Evolutionary conservation across 2,329 filamentous ascomycete genomes (phyloP).

Genomic region (Capronia coronata): DNA sequence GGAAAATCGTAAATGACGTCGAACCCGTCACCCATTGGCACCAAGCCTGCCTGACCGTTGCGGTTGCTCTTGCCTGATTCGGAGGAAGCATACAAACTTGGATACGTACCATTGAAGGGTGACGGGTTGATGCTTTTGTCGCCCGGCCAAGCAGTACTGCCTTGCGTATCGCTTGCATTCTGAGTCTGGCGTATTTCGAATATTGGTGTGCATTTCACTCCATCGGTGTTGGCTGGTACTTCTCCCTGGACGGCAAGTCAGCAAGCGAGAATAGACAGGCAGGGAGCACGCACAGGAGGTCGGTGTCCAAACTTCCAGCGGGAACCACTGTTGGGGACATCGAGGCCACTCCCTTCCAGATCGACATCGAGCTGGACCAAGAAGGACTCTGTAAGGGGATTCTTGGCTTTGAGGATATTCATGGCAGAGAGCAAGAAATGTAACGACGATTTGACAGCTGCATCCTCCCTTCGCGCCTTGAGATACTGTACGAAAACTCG

Average conservation of each 20-base stretch:
- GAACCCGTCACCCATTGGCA: constrained; percentile 6
- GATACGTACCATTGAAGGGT: constrained; percentile 4
- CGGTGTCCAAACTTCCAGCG: constrained; percentile 24
- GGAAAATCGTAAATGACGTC: constrained; percentile 12
- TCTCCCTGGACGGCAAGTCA: constrained; percentile 21
- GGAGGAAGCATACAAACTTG: constrained; percentile 13
- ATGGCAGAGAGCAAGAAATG: constrained; percentile 86
- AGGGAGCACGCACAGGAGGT: constrained; percentile 12
- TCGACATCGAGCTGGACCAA: constrained; percentile 89
- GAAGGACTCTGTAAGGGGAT: constrained; percentile 90
- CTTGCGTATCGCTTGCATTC: neutral
- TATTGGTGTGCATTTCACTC: constrained; percentile 24
- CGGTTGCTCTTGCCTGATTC: constrained; percentile 2
- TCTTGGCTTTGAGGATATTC: constrained; percentile 78
- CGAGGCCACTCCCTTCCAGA: constrained; percentile 54
- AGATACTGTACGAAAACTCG: constrained; percentile 93
- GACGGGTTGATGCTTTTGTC: neutral
- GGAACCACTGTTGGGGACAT: constrained; percentile 23
- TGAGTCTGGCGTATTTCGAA: constrained; percentile 26
- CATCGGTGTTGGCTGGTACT: constrained; percentile 24
- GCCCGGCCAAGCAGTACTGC: constrained; percentile 1
- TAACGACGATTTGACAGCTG: constrained; percentile 70
- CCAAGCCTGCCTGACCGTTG: neutral
- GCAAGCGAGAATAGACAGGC: neutral
- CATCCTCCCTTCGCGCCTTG: constrained; percentile 83